Percentiles rank a stretch among this genome's conserved stretches.
Conservation (phyloP, 2,329 filamentous ascomycete species). For the Aspergillus pseudoglaucus region DNA sequence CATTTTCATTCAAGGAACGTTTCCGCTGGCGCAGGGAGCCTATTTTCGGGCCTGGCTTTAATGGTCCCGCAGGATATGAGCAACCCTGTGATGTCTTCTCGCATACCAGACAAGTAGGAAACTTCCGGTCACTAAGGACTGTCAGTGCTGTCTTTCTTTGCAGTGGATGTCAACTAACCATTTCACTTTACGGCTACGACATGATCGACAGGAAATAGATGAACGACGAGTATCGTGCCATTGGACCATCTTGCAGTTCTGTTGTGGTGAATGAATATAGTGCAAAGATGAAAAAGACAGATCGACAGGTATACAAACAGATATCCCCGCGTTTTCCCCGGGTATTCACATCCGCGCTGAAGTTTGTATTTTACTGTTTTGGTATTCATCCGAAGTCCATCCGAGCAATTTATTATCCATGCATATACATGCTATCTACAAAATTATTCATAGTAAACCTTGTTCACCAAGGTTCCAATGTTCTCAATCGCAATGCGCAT, state of each 20-base stretch:
- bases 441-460: conserved; percentile 31
- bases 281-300: too few species aligned
- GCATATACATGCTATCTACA: background rate
- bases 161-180: background rate
- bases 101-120: conserved; percentile 13
- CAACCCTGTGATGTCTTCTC: conserved; percentile 13
- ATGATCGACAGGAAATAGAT: background rate
- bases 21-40: conserved; percentile 11
- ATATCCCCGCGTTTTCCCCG: too few species aligned
- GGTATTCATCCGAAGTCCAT: background rate
- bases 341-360: too few species aligned
- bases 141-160: background rate
- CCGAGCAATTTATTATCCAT: background rate
- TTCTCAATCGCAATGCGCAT: conserved; percentile 33
- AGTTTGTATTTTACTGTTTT: too few species aligned
- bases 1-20: background rate
- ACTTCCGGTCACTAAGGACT: background rate
- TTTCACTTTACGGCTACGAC: conserved; percentile 1
- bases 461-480: conserved; percentile 34
- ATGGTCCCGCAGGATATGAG: conserved; percentile 18
- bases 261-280: too few species aligned
- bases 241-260: too few species aligned
- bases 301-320: too few species aligned
- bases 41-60: conserved; percentile 25
- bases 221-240: background rate